Percentiles rank a stretch among this genome's conserved stretches.
Evolutionary conservation across 1,284 basidiomycete genomes (phyloP).

Genomic region (Fistulinella staudtii): DNA sequence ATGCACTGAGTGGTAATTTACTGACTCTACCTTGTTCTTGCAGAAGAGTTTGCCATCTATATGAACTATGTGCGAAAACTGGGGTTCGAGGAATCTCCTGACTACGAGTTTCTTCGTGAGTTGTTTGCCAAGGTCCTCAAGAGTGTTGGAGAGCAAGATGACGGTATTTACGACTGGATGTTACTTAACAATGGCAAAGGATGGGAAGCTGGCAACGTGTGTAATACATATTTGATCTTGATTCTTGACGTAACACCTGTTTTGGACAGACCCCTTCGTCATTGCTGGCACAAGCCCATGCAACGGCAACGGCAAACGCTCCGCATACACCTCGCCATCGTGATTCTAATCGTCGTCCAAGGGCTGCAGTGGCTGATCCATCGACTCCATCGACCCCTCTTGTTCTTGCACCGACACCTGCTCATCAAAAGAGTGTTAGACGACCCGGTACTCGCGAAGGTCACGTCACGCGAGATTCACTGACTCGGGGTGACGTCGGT

Average conservation of each 20-base stretch:
- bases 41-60: constrained; percentile 95
- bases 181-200: constrained; percentile 85
- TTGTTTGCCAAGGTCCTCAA: constrained; percentile 92
- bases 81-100: constrained; percentile 93
- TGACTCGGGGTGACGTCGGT: constrained; percentile 47
- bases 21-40: constrained; percentile 11
- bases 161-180: constrained; percentile 98
- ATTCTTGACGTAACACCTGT: constrained; percentile 12
- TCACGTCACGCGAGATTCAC: constrained; percentile 41
- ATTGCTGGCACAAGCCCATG: constrained; percentile 49
- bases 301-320: constrained; percentile 45
- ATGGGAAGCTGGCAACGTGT: constrained; percentile 78
- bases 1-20: neutral
- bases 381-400: constrained; percentile 51
- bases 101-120: constrained; percentile 96
- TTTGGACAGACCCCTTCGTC: constrained; percentile 42
- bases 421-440: constrained; percentile 55
- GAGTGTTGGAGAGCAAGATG: constrained; percentile 85
- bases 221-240: constrained; percentile 24
- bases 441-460: constrained; percentile 44
- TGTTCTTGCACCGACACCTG: constrained; percentile 59
- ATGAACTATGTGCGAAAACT: constrained; percentile 97
- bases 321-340: constrained; percentile 54
- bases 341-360: constrained; percentile 54
- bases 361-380: constrained; percentile 38